Evolutionary conservation across 2,329 filamentous ascomycete species (phyloP).

Genomic region (Fusarium compactum): DNA sequence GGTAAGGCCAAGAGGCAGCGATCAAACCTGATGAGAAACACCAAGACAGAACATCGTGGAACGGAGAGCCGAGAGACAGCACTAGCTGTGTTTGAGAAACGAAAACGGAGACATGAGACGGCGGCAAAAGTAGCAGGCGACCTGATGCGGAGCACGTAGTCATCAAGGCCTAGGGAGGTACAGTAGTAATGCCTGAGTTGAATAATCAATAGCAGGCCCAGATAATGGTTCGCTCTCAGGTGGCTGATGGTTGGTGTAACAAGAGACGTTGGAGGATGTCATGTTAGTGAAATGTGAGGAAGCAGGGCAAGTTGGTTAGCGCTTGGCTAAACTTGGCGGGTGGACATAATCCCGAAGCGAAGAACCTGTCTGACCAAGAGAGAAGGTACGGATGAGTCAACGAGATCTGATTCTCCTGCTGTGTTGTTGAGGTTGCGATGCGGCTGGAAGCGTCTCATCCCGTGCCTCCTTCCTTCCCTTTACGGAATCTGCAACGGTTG

Average conservation of each 20-base stretch:
- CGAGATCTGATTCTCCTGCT: conserved; percentile 11
- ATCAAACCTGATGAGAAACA: conserved; percentile 46
- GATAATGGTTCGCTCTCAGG: conserved; percentile 28
- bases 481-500: conserved; percentile 9
- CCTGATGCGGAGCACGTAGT: conserved; percentile 6
- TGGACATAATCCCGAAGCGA: conserved; percentile 20
- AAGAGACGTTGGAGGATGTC: conserved; percentile 32
- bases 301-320: conserved; percentile 19
- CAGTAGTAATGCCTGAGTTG: background rate
- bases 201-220: conserved; percentile 12
- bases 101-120: conserved; percentile 38
- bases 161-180: background rate
- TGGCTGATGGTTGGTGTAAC: conserved; percentile 28
- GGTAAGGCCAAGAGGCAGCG: conserved; percentile 15
- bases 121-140: conserved; percentile 18
- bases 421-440: conserved; percentile 34
- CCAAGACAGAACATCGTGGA: conserved; percentile 31
- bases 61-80: conserved; percentile 14
- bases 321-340: conserved; percentile 38
- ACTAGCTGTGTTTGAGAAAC: conserved; percentile 36
- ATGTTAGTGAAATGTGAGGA: conserved; percentile 29
- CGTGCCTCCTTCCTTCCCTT: conserved; percentile 28
- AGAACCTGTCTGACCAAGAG: conserved; percentile 1
- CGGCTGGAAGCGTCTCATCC: conserved; percentile 42
- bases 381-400: conserved; percentile 25